Base-by-base conservation (phyloP, 306 rosid genomes). In the Trifolium subterraneum region DNA sequence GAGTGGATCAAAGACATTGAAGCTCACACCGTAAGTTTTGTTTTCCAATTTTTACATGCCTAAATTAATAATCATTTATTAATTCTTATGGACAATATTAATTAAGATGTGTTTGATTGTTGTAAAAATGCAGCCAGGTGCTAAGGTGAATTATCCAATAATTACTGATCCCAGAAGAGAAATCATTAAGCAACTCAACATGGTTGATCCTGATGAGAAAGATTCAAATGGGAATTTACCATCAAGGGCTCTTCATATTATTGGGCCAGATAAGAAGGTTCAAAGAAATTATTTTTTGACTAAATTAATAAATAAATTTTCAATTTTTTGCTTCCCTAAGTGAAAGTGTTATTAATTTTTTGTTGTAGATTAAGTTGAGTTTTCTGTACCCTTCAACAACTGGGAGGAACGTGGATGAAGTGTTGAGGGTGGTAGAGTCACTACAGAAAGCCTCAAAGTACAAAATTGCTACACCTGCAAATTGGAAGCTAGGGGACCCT, bases 321-420 rank as follows among this genome's bases (percentile, higher is more conserved):
- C 9, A 35, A 4, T 63, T 16, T 7, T 31, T 15, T 31, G 15
- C 20, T 31, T 61, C 0, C 5, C 3, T 61, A 29, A 15, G 31
- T 29, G 8, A 23, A 4, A n/a, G 12, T 2, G 19, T 59, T 25
- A n/a, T 8, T 61, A 16, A n/a, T 60, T 52, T 52, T 0, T 70
- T 55, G 8, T 19, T 75, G 63, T 23, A 87, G 94, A 89, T 93
- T 77, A 85, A 77, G 78, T 70, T 94, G 72, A 90, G 96, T 89
- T 88, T 91, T 77, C 82, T 88, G 22, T 91, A 94, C 77, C 97
- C 95, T 8, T 85, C 90, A n/a, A 77, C 73, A 29, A 94, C 95
- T 0, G 96, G 98, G 0, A 82, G 96, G 82, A 90, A 88, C 93
- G 73, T 91, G 80, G 98, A 94, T 18, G 98, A 94, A 64, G 95